A percentile compares a stretch with the other conserved stretches of the same genome.
These are phyloP conservation scores for Pyrus hybrid DNA, from an alignment of 331 rosid genomes.

Conservation along the genomic window DNA sequence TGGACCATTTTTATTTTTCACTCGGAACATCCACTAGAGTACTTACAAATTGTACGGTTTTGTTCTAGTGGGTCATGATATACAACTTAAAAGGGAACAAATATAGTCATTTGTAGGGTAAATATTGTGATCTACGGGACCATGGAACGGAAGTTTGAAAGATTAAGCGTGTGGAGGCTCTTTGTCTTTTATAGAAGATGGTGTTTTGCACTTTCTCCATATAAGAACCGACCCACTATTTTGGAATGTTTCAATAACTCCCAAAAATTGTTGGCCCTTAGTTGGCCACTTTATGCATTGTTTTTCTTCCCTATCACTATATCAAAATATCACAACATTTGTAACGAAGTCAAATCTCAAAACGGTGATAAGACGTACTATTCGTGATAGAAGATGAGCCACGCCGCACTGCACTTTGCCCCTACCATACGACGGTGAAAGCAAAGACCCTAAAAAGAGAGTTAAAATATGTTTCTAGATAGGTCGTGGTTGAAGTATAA, in stretches of 20 bases:
- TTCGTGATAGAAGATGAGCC: slow-evolving; percentile 8
- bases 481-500: too few relatives aligned
- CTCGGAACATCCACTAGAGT: not conserved
- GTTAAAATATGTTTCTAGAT: too few relatives aligned
- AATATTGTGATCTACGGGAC: not conserved
- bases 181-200: slow-evolving; percentile 6
- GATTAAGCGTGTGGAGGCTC: not conserved
- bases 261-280: not conserved
- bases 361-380: slow-evolving; percentile 4
- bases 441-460: not conserved
- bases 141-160: too few relatives aligned
- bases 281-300: not conserved
- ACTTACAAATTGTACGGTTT: slow-evolving; percentile 14
- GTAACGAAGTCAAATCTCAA: slow-evolving; percentile 16
- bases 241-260: not conserved
- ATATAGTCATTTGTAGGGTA: slow-evolving; percentile 18
- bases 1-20: slow-evolving; percentile 13
- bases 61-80: slow-evolving; percentile 15
- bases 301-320: not conserved
- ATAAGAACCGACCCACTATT: slow-evolving; percentile 10
- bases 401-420: not conserved
- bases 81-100: slow-evolving; percentile 20
- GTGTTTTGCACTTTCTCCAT: not conserved
- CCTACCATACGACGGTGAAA: not conserved
- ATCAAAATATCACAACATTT: not conserved